Base-by-base conservation (phyloP, 768 basidiomycete species). In the Pisolithus sp. region DNA sequence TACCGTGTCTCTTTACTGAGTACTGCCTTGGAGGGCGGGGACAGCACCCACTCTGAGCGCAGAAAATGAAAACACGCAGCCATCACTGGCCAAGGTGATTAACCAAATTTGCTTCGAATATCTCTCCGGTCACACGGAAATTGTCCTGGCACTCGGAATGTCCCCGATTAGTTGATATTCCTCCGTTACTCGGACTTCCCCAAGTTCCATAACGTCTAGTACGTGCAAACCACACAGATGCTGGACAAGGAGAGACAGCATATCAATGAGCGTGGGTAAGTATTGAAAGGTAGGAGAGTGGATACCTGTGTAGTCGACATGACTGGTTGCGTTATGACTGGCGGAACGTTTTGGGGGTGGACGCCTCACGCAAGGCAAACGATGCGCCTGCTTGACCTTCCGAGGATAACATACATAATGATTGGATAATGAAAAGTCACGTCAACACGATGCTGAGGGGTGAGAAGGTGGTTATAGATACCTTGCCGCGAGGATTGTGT, bases 381-480 rank as follows among this genome's bases (percentile, higher is more conserved):
- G 30, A 17, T 36, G 13, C 2, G 4, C 21, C 5, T 36, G 42
- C 28, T 20, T 20, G 23, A 50, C 49, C 41, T 43, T 44, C 41
- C 49, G 41, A 50, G 49, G 49, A 47, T 36, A 46, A 45, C 18
- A 46, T 43, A 53, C 52, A 53, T 53, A 53, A 53, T 53, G 40
- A 28, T 39, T 30, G 52, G 20, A 23, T 53, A 53, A 48, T 53
- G 34, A 48, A 42, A 47, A 41, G 28, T 15, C 52, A 42, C 28
- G 18, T 10, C 17, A 18, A 28, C 43, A 28, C 26, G 43, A 45
- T 45, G 43, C 17, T 17, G 6, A 28, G n/a, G 26, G 24, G 43
- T 45, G 43, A 45, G 43, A 45, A 45, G 24, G 28, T 24, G 43
- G n/a, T 39, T 39, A 39, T 18, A 15, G 42, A 43, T 43, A 8